Base-by-base conservation (phyloP, 208 protist genomes). In the Leishmania amazonensis region DNA sequence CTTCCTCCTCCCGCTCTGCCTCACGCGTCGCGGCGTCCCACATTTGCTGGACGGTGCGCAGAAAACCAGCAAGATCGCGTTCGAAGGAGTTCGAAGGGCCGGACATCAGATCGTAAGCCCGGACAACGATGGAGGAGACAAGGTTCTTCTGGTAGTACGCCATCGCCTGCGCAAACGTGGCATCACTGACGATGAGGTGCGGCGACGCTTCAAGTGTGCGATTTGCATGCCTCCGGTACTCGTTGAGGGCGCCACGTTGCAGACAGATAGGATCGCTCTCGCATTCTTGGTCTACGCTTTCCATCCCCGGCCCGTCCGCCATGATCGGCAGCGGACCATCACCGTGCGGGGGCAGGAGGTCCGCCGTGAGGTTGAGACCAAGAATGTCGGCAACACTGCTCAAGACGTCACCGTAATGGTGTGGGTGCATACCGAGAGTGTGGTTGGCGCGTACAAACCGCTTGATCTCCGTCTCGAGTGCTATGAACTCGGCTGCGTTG, bases 361-460 rank as follows among this genome's bases (percentile, higher is more conserved):
- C 54, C 11, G 31, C 53, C 9, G 31, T 65, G 53, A 67, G 17
- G 53, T 81, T 81, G 62, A 81, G 70, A 28, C 72, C 51, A 9
- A 85, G 81, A 17, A 85, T 75, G 1, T 78, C 77, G 28, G 58
- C 77, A 35, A 76, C 60, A 5, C 21, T 65, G 42, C 77, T 64
- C 77, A 87, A 58, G 40, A 86, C 85, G 17, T 74, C 65, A 54
- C 78, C 67, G 75, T 87, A 89, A n/a, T 76, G 54, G 9, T 65
- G 77, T 8, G 83, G 86, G 40, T 65, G 57, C 83, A 89, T 89
- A 9, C 86, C 86, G 28, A 89, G 42, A 1, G 77, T 85, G 21
- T 79, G 75, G 49, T 78, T 81, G 17, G 75, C 78, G 3, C 86
- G 75, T 38, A 89, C 54, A 77, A 77, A 81, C n/a, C 76, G 60